Evolutionary conservation across 345 rosid species (phyloP), one percentile per base, ranked within the genome.

Genomic region (Barbarea vulgaris): DNA sequence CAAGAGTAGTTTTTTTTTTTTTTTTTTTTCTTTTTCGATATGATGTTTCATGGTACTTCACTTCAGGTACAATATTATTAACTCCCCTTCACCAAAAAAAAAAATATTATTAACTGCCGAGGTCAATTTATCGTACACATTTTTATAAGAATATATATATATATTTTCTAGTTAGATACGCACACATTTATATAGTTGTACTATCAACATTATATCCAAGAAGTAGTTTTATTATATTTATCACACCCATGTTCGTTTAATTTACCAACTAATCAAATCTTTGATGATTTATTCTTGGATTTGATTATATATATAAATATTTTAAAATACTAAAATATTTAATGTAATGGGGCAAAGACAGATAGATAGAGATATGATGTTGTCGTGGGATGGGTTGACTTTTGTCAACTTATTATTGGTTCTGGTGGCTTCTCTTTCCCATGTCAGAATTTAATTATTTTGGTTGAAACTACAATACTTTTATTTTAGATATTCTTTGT

Each of bases 301-400:
- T 33, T 44, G 39, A 60, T 70, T 30, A 14, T 9, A 39, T 8
- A 69, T 27, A 69, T 27, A 19, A 3, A 3, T 1, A 8, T 13
- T 48, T 27, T n/a, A 28, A 17, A 11, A 11, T 30, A 5, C 1
- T 42, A 6, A 15, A 42, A 27, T 47, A 37, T 7, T 56, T 64
- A 44, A 53, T 76, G 31, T 24, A 11, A 21, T 25, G 52, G 66
- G 64, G 13, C 62, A 67, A 9, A 76, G 69, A 69, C 71, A 81
- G 61, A 59, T 59, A 69, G 57, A 33, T 48, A n/a, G 51, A 66
- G 51, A 68, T 13, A 61, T 73, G 66, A 22, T 73, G 52, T 74
- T 69, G 72, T 80, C 81, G 21, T 34, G 37, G 73, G 67, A 70
- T 57, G 42, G 50, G 70, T 83, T 83, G 81, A 74, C 84, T 69